Conservation (phyloP, 345 rosid species). For the Geranium brycei region DNA sequence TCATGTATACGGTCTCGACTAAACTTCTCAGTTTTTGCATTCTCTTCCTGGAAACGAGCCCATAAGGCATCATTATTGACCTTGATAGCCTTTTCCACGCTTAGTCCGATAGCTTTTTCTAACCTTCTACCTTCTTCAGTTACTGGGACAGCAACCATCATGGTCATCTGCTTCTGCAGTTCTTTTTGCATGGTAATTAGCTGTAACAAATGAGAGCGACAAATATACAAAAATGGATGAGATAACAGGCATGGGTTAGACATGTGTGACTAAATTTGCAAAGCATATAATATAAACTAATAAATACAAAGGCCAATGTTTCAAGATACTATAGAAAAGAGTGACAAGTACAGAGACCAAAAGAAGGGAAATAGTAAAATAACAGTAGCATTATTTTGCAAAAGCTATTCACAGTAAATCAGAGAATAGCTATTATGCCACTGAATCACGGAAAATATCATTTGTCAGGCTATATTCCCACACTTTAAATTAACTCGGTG, state of each 20-base stretch:
- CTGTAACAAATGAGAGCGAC: constrained; percentile 24
- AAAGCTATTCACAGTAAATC: no score
- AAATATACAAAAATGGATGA: constrained; percentile 3
- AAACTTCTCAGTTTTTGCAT: constrained; percentile 49
- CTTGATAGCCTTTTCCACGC: constrained; percentile 58
- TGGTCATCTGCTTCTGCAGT: constrained; percentile 67
- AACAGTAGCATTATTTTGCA: background rate
- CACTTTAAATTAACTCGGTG: no score
- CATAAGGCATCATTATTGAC: constrained; percentile 66
- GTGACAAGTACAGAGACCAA: background rate
- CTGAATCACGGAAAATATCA: no score
- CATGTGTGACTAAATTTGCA: background rate
- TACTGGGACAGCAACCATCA: constrained; percentile 37
- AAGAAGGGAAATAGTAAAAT: no score
- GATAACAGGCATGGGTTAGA: background rate
- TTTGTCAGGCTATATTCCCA: no score
- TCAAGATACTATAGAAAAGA: background rate
- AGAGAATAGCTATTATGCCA: no score
- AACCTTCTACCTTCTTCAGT: constrained; percentile 68
- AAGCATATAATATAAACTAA: background rate
- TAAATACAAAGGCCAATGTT: background rate
- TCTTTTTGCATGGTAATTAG: constrained; percentile 53
- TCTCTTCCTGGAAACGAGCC: constrained; percentile 76
- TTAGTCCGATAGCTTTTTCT: constrained; percentile 58
- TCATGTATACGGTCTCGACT: constrained; percentile 47